phyloP scores from a whole-genome alignment of 164 flowering plant genomes.

The Aristolochia fimbriata region DNA sequence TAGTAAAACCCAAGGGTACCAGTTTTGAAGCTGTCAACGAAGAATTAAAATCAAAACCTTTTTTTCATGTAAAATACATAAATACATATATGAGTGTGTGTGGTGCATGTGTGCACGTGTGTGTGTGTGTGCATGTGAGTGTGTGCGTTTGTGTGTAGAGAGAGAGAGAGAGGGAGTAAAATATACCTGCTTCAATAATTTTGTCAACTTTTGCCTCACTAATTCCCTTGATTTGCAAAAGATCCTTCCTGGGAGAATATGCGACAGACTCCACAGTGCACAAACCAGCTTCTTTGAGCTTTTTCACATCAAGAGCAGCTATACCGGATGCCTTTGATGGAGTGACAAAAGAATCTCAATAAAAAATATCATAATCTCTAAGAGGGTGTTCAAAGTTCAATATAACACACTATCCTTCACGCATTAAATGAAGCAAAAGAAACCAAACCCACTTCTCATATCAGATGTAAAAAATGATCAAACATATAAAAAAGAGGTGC shows the following conservation, averaged over 20 bases:
- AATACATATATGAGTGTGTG: background rate
- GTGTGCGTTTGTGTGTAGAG: background rate
- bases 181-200: conserved; percentile 77
- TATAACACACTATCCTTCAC: no score
- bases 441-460: no score
- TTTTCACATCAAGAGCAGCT: conserved; percentile 80
- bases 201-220: conserved; percentile 96
- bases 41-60: background rate
- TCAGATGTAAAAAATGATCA: no score
- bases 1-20: conserved; percentile 90
- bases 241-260: conserved; percentile 82
- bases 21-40: conserved; percentile 64
- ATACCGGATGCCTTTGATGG: conserved; percentile 57
- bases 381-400: no score
- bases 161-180: background rate
- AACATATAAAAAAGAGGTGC: no score
- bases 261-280: conserved; percentile 90
- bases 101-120: no score
- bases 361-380: no score
- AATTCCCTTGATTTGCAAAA: conserved; percentile 88
- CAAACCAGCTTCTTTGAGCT: conserved; percentile 91
- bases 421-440: no score
- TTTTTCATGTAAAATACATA: background rate
- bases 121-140: no score
- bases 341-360: no score